These are phyloP conservation scores for Graphilbum fragrans DNA, from an alignment of 2,329 filamentous ascomycete genomes.

Conservation along the genomic window DNA sequence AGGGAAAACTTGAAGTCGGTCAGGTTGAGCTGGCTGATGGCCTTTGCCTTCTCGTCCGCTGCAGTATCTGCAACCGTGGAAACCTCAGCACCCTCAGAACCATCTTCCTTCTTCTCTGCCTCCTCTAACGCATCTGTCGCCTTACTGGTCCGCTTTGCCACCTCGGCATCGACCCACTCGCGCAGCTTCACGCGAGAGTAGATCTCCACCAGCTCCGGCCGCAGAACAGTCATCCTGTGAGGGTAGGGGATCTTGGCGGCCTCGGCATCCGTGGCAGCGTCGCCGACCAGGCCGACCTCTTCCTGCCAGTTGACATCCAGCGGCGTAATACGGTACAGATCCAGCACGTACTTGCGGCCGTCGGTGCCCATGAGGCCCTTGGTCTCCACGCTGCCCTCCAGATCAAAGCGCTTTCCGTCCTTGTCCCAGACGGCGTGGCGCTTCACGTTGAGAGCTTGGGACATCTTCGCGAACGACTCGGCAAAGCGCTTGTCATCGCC, in stretches of 20 bases:
- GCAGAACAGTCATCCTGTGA: constrained; percentile 89
- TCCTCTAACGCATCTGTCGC: constrained; percentile 20
- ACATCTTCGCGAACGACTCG: constrained; percentile 77
- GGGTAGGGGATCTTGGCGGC: constrained; percentile 54
- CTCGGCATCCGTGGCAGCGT: constrained; percentile 13
- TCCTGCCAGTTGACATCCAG: constrained; percentile 88
- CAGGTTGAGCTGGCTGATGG: constrained; percentile 68
- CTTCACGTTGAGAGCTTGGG: constrained; percentile 82
- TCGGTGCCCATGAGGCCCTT: constrained; percentile 97
- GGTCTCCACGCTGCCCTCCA: constrained; percentile 93
- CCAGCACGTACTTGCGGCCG: constrained; percentile 92
- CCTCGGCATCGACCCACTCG: constrained; percentile 72
- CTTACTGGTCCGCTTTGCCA: constrained; percentile 46
- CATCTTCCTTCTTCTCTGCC: background rate
- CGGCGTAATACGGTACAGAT: constrained; percentile 88
- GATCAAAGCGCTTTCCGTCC: constrained; percentile 75
- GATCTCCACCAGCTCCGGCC: constrained; percentile 79
- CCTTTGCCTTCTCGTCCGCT: constrained; percentile 28
- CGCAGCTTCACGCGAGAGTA: constrained; percentile 79
- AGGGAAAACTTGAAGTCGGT: constrained; percentile 78
- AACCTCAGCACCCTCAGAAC: constrained; percentile 15
- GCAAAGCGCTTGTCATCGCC: constrained; percentile 82
- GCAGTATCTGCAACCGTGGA: constrained; percentile 7
- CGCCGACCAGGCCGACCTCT: constrained; percentile 35
- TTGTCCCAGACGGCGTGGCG: constrained; percentile 97